Evolutionary conservation across 108 stramenopile genomes (phyloP).

Genomic region (Nitzschia sp.): DNA sequence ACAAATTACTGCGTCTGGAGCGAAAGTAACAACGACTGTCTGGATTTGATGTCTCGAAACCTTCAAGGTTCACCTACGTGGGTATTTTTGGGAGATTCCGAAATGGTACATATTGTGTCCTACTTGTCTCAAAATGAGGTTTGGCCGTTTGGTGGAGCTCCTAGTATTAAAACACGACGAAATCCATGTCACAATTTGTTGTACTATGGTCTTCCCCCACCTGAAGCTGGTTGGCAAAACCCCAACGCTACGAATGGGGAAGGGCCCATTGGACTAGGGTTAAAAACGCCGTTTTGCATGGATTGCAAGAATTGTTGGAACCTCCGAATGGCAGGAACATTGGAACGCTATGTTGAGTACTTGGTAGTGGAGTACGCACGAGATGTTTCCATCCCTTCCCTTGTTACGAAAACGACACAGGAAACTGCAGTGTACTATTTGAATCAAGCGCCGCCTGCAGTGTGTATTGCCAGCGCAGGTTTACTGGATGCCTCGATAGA

Average conservation of each 20-base stretch:
- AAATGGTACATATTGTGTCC: constrained; percentile 14
- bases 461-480: constrained; percentile 22
- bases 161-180: constrained; percentile 4
- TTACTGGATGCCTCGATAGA: constrained; percentile 17
- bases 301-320: constrained; percentile 27
- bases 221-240: constrained; percentile 10
- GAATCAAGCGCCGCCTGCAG: constrained; percentile 5
- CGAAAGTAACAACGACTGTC: constrained; percentile 3
- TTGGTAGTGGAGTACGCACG: constrained; percentile 34
- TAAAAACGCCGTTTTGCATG: constrained; percentile 23
- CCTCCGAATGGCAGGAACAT: background rate
- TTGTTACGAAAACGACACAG: constrained; percentile 25
- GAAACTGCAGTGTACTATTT: constrained; percentile 28
- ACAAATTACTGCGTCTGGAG: constrained; percentile 19
- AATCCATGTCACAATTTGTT: constrained; percentile 22
- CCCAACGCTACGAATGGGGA: constrained; percentile 19
- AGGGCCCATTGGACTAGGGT: constrained; percentile 18
- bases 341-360: constrained; percentile 22
- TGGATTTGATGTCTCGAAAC: background rate
- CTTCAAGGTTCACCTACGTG: constrained; percentile 12
- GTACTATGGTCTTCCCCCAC: constrained; percentile 24
- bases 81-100: constrained; percentile 28
- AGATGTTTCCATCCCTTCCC: constrained; percentile 26
- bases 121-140: constrained; percentile 8
- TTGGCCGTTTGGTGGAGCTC: constrained; percentile 17